These are phyloP conservation scores for Coniochaeta sp. DNA, from an alignment of 2,329 filamentous ascomycete genomes.

Conservation along the genomic window DNA sequence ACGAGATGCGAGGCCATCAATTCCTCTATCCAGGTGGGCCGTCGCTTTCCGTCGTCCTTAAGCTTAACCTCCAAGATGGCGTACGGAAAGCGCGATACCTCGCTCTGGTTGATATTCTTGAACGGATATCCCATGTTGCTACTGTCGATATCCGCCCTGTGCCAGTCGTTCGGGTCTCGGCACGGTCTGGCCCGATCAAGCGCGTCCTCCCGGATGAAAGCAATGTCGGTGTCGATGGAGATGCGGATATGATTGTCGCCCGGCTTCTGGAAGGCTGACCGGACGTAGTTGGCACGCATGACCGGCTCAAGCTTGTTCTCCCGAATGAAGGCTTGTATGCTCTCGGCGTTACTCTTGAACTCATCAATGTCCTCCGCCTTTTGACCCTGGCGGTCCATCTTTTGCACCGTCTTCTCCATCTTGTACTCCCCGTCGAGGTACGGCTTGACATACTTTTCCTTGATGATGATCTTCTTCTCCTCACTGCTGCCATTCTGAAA, in stretches of 20 bases:
- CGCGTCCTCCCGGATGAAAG: conserved; percentile 72
- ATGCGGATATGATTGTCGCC: conserved; percentile 85
- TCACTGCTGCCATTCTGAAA: conserved; percentile 68
- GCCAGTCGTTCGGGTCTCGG: conserved; percentile 83
- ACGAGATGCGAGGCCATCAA: conserved; percentile 89
- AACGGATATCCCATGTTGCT: conserved; percentile 81
- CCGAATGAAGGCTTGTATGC: conserved; percentile 74
- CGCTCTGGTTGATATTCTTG: conserved; percentile 77
- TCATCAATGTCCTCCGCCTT: conserved; percentile 57
- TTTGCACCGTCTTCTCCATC: conserved; percentile 83
- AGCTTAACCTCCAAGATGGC: conserved; percentile 91
- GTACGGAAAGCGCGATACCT: conserved; percentile 85
- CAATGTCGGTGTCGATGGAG: conserved; percentile 86
- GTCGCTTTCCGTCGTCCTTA: conserved; percentile 53
- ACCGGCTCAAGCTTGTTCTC: conserved; percentile 74
- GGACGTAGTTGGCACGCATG: conserved; percentile 84
- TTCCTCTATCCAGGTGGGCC: conserved; percentile 81
- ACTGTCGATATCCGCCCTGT: conserved; percentile 82
- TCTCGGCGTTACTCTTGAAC: conserved; percentile 64
- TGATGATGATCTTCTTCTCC: conserved; percentile 76
- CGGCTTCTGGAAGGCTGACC: conserved; percentile 94
- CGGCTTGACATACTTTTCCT: conserved; percentile 85
- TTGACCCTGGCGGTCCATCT: conserved; percentile 73
- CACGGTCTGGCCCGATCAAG: conserved; percentile 80
- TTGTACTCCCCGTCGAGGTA: conserved; percentile 84